Conservation (phyloP, 2,329 filamentous ascomycete species). For the Cladobotryum mycophilum region DNA sequence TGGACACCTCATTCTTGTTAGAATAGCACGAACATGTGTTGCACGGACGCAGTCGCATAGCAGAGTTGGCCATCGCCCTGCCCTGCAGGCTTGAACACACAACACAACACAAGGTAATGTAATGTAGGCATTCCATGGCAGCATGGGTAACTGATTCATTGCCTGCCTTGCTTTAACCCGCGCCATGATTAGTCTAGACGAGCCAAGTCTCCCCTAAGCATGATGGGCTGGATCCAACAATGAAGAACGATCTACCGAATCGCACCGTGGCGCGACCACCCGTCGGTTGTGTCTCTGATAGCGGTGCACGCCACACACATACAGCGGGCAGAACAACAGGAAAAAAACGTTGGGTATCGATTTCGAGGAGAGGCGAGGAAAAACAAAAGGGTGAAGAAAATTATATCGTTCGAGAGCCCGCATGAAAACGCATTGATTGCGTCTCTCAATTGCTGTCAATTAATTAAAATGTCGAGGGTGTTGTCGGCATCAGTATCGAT, state of each 20-base stretch:
- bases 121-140: too few species aligned
- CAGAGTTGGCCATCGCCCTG: too few species aligned
- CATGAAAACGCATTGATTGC: not conserved
- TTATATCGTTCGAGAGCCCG: not conserved
- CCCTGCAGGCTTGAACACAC: too few species aligned
- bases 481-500: not conserved
- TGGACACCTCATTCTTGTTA: too few species aligned
- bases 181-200: not conserved
- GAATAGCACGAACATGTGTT: too few species aligned
- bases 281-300: not conserved
- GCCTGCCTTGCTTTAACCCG: not conserved
- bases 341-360: not conserved
- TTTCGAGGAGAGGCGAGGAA: too few species aligned
- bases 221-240: constrained; percentile 2
- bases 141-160: not conserved
- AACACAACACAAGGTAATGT: too few species aligned
- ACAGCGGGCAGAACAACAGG: not conserved
- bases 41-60: too few species aligned
- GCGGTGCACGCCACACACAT: constrained; percentile 1
- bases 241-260: constrained; percentile 9
- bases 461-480: not conserved
- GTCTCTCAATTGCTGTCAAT: too few species aligned
- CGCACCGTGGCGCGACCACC: constrained; percentile 7
- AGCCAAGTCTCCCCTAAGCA: too few species aligned
- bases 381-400: too few species aligned